Evolutionary conservation across 192 early-diverging fungal species (phyloP), one percentile per base, ranked within the genome.

Genomic region (Funneliformis geosporum): DNA sequence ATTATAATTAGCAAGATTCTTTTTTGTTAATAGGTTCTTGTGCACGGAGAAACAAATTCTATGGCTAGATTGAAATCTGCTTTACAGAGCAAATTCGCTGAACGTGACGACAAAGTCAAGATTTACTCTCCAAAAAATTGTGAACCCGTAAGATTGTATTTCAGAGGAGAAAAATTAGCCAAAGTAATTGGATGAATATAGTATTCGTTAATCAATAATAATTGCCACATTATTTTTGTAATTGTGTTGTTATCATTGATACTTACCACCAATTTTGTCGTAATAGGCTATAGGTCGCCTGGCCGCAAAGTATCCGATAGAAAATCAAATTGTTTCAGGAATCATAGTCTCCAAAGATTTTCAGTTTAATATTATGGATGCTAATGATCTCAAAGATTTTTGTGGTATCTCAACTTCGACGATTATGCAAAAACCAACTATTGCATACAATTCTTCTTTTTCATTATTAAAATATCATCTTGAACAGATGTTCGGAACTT

Each of bases 1-100:
- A 33, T 33, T 2, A n/a, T 61, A 73, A 23, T 42, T 21, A 14
- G n/a, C n/a, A n/a, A n/a, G n/a, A n/a, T n/a, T n/a, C n/a, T n/a
- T 66, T 25, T 27, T 28, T 23, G 60, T 14, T 12, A 18, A n/a
- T 81, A 89, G 91, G 87, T 95, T 18, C 86, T 99, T 55, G 98
- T 99, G 1, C 98, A 99, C 73, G 98, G 98, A 76, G 98, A 98
- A 80, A 86, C 93, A 40, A 98, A 96, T 81, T 91, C 93, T 14
- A 99, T 99, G 98, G 90, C 91, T 43, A 88, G 95, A 44, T 86
- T 99, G 80, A 91, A 93, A 79, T 90, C 93, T 39, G 96, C 96
- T 8, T 78, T 99, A 62, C 88, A 92, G 76, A 94, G 93, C 84
- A 91, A 91, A 82, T 98, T 94, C 82, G 86, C 87, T 11, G 94